Base-by-base conservation (phyloP, 345 rosid genomes). In the Eucalyptus leucophloia region DNA sequence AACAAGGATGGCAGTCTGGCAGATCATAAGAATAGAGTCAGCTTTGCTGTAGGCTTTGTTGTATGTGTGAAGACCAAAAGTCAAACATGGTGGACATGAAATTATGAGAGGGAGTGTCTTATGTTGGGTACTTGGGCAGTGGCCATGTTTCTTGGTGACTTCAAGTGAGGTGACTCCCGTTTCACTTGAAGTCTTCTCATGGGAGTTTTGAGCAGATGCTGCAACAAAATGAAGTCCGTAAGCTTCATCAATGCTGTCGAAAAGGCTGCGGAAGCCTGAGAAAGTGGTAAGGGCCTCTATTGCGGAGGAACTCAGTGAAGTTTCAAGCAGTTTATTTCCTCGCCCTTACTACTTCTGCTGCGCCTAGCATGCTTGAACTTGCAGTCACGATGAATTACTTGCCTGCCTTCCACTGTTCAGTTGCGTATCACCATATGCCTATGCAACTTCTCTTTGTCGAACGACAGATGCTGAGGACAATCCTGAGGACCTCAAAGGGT, bases 21-120 rank as follows among this genome's bases (percentile, higher is more conserved):
- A 80, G 89, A 56, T 81, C 53, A 67, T 49, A 86, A 77, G 88
- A 89, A 91, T 53, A 45, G 85, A 88, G 92, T 88, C 90, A 91
- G 89, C 89, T 92, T 94, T 88, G 60, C 87, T 83, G 94, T 91
- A 28, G 98, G 98, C 69, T 97, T 96, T 92, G 89, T 95, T 86
- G 99, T 96, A 8, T 21, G 58, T 26, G 58, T 53, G 58, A 53
- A 21, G 58, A 53, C 11, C 58, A 53, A 53, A 53, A 53, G 58
- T 53, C 58, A 53, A 53, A 53, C 58, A 21, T 19, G 26, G 26
- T 53, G 26, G 26, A 53, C 58, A 53, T 53, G 58, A 53, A 53
- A 53, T 53, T 4, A 53, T 53, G 58, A 53, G 58, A 53, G 58
- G 58, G 26, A 53, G 58, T 53, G 58, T 53, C 58, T 53, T 53